Evolutionary conservation across 805 yeast genomes (phyloP).

Genomic region (Helenozyma rhizophorensis): DNA sequence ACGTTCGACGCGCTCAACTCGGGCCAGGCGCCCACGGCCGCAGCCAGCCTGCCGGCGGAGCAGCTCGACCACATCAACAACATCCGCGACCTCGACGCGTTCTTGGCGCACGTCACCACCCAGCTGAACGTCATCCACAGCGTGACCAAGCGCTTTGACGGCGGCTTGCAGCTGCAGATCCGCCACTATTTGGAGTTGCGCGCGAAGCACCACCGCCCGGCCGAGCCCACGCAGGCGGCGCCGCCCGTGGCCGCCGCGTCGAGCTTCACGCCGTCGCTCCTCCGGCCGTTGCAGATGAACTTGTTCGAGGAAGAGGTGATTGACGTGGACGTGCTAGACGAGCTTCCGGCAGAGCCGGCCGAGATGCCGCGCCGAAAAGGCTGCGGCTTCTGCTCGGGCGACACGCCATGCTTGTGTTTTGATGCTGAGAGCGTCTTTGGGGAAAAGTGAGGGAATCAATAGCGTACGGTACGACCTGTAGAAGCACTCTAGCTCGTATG

Average conservation of each 20-base stretch:
- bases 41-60: conserved; percentile 18
- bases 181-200: conserved; percentile 18
- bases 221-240: background rate
- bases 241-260: background rate
- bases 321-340: conserved; percentile 8
- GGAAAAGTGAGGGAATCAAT: conserved; percentile 5
- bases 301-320: conserved; percentile 13
- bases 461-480: no score
- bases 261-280: conserved; percentile 14
- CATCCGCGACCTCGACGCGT: conserved; percentile 37
- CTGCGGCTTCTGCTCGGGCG: conserved; percentile 37
- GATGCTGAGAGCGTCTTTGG: conserved; percentile 29
- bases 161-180: conserved; percentile 16
- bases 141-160: conserved; percentile 29
- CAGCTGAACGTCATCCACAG: conserved; percentile 35
- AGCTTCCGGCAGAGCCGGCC: background rate
- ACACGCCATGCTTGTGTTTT: conserved; percentile 39
- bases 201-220: conserved; percentile 8
- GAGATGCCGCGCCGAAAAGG: conserved; percentile 8
- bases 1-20: conserved; percentile 37
- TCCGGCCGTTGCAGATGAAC: conserved; percentile 16
- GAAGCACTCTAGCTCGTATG: no score
- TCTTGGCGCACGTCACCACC: conserved; percentile 33
- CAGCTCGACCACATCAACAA: conserved; percentile 38
- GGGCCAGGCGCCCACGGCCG: conserved; percentile 4